A percentile compares a stretch with the other conserved stretches of the same genome.
phyloP scores from a whole-genome alignment of 805 yeast species.

The Candida ulmi region DNA sequence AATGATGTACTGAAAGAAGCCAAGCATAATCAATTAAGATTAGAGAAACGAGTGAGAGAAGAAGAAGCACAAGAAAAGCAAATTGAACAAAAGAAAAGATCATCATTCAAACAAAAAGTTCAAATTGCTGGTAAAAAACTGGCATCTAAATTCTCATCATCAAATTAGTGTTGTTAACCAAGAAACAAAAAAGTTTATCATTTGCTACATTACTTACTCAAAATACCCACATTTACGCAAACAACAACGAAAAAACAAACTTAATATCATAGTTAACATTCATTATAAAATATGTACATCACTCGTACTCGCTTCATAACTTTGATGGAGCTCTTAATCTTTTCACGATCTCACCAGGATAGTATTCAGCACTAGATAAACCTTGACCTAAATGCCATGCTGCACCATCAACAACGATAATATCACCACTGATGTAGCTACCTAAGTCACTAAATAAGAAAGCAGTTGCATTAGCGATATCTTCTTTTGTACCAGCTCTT shows the following conservation, averaged over 20 bases:
- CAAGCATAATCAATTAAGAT: neutral
- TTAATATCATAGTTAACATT: neutral
- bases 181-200: no score
- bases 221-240: no score
- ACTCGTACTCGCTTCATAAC: no score
- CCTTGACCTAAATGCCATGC: constrained; percentile 72
- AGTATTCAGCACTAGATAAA: constrained; percentile 27
- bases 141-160: constrained; percentile 1
- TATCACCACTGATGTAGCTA: constrained; percentile 67
- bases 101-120: constrained; percentile 3
- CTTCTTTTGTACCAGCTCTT: constrained; percentile 63
- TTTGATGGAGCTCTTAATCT: constrained; percentile 30
- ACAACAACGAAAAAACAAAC: neutral
- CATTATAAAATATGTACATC: neutral
- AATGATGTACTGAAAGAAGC: no score
- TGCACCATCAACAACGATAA: constrained; percentile 85
- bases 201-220: no score
- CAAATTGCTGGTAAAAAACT: constrained; percentile 8
- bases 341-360: constrained; percentile 37
- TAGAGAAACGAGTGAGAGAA: constrained; percentile 1
- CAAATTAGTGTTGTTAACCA: neutral
- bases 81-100: neutral
- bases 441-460: constrained; percentile 83
- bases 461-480: constrained; percentile 85
- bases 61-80: neutral